A percentile compares a stretch with the other conserved stretches of the same genome.
phyloP scores from a whole-genome alignment of 495 filamentous ascomycete species.

The Astrocystis sublimbata region DNA sequence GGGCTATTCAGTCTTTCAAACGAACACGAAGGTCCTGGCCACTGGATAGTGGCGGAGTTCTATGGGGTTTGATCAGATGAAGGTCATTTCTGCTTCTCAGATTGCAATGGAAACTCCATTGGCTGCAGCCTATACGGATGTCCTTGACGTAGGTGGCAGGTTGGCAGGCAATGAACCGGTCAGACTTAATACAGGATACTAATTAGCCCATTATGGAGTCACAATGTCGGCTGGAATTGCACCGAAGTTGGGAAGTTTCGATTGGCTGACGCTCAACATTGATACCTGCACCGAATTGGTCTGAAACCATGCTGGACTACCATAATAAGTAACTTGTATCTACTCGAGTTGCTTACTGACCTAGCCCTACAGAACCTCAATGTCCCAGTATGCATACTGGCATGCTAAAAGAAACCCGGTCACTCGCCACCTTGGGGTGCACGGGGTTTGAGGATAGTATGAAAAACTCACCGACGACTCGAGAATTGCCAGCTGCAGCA shows the following conservation, averaged over 20 bases:
- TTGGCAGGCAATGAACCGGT: neutral
- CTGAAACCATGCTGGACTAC: too few species aligned
- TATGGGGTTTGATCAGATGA: neutral
- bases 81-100: neutral
- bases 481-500: constrained; percentile 6
- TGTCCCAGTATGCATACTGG: neutral
- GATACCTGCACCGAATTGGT: neutral
- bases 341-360: neutral
- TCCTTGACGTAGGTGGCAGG: neutral
- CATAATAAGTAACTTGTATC: neutral
- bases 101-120: neutral
- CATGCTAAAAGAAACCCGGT: neutral
- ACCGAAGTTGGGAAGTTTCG: neutral
- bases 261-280: neutral
- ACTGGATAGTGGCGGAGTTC: neutral
- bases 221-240: neutral
- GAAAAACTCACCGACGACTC: neutral
- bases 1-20: constrained; percentile 13
- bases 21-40: neutral
- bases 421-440: neutral
- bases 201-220: neutral
- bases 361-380: neutral
- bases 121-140: neutral
- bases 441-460: constrained; percentile 14
- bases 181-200: neutral